phyloP scores from a whole-genome alignment of 345 rosid species.

The Eucalyptus tenuipes region DNA sequence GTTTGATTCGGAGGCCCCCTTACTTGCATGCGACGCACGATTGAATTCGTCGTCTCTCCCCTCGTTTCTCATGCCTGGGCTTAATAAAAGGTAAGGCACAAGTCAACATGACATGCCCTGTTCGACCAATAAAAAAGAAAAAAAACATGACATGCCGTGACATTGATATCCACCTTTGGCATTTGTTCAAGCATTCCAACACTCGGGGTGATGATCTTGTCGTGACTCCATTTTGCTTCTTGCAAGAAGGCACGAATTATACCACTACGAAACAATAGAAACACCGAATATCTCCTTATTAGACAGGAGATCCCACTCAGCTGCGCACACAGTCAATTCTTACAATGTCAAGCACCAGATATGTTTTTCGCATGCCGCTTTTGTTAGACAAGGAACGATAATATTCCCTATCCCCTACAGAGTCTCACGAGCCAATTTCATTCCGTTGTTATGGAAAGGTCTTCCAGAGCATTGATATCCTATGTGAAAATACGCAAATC shows the following conservation, averaged over 20 bases:
- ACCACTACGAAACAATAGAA: constrained; percentile 12
- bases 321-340: too few species aligned
- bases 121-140: too few species aligned
- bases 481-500: constrained; percentile 3
- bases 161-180: constrained; percentile 11
- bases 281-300: not conserved
- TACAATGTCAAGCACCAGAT: too few species aligned
- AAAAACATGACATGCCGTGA: too few species aligned
- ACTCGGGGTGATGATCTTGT: not conserved
- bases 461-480: constrained; percentile 13
- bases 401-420: constrained; percentile 8
- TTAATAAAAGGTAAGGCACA: too few species aligned
- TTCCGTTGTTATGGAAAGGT: constrained; percentile 18
- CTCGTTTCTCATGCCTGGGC: too few species aligned
- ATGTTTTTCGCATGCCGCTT: not conserved
- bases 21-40: too few species aligned
- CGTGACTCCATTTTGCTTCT: constrained; percentile 28
- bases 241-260: constrained; percentile 21
- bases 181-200: constrained; percentile 20
- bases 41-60: too few species aligned
- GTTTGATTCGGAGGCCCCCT: too few species aligned
- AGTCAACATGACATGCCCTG: too few species aligned
- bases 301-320: too few species aligned
- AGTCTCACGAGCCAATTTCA: constrained; percentile 17
- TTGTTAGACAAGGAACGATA: constrained; percentile 4